Conservation (phyloP, 2,329 filamentous ascomycete genomes). For the Nothopassalora personata region DNA sequence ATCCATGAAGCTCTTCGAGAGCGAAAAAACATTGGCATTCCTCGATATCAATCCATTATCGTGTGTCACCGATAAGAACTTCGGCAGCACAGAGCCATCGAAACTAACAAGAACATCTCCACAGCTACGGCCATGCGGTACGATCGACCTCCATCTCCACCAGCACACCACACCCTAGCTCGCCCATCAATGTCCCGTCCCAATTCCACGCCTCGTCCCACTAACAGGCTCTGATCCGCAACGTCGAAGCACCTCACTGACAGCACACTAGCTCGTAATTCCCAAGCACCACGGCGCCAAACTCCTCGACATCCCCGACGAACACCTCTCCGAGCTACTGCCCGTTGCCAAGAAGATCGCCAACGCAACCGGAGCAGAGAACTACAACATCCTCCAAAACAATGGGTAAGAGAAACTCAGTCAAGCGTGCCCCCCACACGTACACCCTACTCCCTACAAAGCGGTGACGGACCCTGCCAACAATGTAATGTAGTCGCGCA, state of each 20-base stretch:
- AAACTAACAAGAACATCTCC: constrained; percentile 3
- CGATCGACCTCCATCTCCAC: constrained; percentile 25
- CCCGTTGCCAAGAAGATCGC: constrained; percentile 85
- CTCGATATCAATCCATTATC: constrained; percentile 84
- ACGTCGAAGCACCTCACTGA: background rate
- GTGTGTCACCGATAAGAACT: constrained; percentile 6
- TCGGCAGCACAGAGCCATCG: background rate
- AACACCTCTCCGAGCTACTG: constrained; percentile 75
- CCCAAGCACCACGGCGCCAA: constrained; percentile 93
- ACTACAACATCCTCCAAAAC: constrained; percentile 96
- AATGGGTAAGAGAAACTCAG: constrained; percentile 50
- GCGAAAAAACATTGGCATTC: constrained; percentile 87
- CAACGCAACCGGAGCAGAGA: constrained; percentile 63
- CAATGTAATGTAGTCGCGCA: constrained; percentile 48
- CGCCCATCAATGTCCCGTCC: background rate
- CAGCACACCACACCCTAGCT: background rate
- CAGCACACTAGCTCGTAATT: constrained; percentile 69
- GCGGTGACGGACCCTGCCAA: background rate
- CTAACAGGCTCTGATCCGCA: background rate
- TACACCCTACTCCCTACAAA: background rate
- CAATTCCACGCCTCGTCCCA: background rate
- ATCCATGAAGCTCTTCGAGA: constrained; percentile 93
- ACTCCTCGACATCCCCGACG: constrained; percentile 87
- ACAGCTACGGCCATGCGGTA: constrained; percentile 74
- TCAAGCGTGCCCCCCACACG: too few relatives aligned